Conservation (phyloP, 78 protist species). For the Blattamonas nauphoetae region DNA sequence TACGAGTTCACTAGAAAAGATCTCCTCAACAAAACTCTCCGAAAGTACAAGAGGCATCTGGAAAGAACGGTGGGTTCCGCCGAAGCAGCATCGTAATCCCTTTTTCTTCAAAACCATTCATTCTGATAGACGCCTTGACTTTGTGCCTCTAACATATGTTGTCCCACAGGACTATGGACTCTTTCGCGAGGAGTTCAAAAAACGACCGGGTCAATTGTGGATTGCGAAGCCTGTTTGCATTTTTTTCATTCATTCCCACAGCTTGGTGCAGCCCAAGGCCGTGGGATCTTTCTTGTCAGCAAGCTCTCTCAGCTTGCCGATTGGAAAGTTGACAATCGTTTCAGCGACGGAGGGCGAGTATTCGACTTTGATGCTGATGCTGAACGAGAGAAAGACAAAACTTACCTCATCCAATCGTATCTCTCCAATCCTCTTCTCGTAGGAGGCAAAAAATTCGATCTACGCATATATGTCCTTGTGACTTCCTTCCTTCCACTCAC, state of each 20-base stretch:
- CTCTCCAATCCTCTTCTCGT: conserved; percentile 50
- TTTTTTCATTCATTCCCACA: background rate
- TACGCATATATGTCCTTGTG: conserved; percentile 49
- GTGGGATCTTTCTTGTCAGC: conserved; percentile 74
- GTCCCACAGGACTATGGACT: conserved; percentile 63
- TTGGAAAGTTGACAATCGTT: conserved; percentile 49
- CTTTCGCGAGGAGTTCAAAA: conserved; percentile 54
- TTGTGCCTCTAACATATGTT: conserved; percentile 41
- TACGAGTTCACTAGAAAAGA: conserved; percentile 71
- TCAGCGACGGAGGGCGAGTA: background rate
- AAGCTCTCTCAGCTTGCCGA: conserved; percentile 52
- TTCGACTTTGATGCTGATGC: background rate
- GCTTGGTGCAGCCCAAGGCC: conserved; percentile 59
- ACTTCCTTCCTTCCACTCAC: conserved; percentile 48
- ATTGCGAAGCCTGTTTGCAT: conserved; percentile 50
- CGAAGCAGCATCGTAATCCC: conserved; percentile 33
- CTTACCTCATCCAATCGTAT: conserved; percentile 47
- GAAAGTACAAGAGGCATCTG: conserved; percentile 28
- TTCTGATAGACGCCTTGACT: background rate
- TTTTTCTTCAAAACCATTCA: background rate
- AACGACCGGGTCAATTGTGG: conserved; percentile 29
- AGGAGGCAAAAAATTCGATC: conserved; percentile 62
- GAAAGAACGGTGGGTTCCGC: conserved; percentile 23
- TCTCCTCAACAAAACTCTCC: conserved; percentile 45
- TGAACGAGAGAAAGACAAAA: background rate